phyloP scores from a whole-genome alignment of 805 yeast genomes.

The Ogataea glucozyma region DNA sequence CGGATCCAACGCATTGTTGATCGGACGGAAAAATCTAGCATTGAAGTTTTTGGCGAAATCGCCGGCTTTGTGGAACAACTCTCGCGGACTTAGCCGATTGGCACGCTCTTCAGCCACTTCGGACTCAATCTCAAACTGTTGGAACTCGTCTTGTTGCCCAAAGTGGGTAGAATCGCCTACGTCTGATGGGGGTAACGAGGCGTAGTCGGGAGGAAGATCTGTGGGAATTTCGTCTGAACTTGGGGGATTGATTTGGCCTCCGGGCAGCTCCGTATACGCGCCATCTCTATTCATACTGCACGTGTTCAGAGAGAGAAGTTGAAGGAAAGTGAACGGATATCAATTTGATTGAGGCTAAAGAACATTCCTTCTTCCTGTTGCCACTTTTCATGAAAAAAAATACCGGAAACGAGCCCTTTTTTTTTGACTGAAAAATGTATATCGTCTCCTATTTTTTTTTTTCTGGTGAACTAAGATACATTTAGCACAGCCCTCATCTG shows the following conservation, averaged over 20 bases:
- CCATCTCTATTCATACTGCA: slow-evolving; percentile 13
- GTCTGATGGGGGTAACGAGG: slow-evolving; percentile 7
- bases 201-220: slow-evolving; percentile 30
- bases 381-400: neutral
- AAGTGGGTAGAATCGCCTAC: slow-evolving; percentile 18
- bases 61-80: slow-evolving; percentile 39
- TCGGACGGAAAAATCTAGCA: slow-evolving; percentile 42
- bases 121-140: slow-evolving; percentile 51
- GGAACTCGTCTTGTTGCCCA: too few species aligned
- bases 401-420: neutral
- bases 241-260: slow-evolving; percentile 6
- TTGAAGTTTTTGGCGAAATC: slow-evolving; percentile 41
- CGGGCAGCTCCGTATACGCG: slow-evolving; percentile 13
- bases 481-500: slow-evolving; percentile 6
- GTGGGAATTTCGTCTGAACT: slow-evolving; percentile 1
- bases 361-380: too few species aligned
- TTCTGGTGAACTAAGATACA: too few species aligned
- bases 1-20: slow-evolving; percentile 50
- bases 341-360: too few species aligned
- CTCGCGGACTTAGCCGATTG: slow-evolving; percentile 20
- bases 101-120: slow-evolving; percentile 3
- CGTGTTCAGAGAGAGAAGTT: too few species aligned
- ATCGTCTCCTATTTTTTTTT: too few species aligned
- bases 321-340: too few species aligned
- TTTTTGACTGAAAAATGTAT: neutral